Conservation (phyloP, 139 green algal species). For the Volvox africanus region DNA sequence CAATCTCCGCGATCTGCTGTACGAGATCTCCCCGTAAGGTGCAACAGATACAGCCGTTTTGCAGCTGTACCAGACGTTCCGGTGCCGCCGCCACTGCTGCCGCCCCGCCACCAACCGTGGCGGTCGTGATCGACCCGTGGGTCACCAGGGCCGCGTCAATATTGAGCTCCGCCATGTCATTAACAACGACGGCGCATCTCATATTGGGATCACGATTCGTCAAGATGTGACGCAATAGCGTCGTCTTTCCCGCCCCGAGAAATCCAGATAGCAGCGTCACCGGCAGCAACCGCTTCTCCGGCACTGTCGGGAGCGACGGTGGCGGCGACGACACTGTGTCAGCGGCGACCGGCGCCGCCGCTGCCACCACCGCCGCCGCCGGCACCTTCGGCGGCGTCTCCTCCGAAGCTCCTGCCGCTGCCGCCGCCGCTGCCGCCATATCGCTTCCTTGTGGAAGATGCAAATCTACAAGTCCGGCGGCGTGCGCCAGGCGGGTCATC, state of each 20-base stretch:
- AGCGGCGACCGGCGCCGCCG: background rate
- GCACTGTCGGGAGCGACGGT: background rate
- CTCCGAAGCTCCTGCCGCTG: background rate
- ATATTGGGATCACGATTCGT: conserved; percentile 50
- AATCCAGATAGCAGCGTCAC: conserved; percentile 85
- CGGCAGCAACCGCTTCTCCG: conserved; percentile 53
- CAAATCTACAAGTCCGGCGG: conserved; percentile 26
- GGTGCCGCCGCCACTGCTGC: conserved; percentile 37
- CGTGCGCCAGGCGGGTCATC: background rate
- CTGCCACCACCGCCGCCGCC: background rate
- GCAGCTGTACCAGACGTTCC: conserved; percentile 72
- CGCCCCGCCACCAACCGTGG: background rate
- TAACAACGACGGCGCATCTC: conserved; percentile 85
- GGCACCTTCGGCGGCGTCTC: background rate
- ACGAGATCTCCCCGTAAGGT: conserved; percentile 85
- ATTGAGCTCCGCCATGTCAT: conserved; percentile 91
- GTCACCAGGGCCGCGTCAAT: conserved; percentile 83
- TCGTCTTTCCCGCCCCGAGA: conserved; percentile 85
- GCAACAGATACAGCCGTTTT: conserved; percentile 95
- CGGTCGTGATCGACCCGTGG: conserved; percentile 38
- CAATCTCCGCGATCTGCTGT: conserved; percentile 70
- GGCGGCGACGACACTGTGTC: background rate
- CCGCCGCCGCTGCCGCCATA: background rate
- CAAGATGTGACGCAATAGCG: conserved; percentile 82
- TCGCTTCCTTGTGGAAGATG: background rate